Evolutionary conservation across 352 stramenopile genomes (phyloP).

Genomic region (Globisporangium abappressorium): DNA sequence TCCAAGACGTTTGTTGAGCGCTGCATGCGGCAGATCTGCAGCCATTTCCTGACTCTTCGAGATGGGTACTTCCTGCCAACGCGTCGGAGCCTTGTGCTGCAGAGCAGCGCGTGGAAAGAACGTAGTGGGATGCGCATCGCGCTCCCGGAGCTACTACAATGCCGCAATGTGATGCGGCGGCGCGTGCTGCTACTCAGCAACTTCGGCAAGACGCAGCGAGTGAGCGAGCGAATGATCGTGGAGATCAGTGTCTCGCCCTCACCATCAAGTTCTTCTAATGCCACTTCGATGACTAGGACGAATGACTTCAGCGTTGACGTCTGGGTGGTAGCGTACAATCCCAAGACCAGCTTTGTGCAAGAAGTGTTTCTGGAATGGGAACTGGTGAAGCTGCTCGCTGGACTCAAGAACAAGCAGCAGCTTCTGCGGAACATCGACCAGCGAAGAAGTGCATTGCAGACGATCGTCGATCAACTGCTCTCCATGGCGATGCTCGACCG

Average conservation of each 20-base stretch:
- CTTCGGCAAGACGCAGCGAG: constrained; percentile 5
- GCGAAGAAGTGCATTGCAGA: constrained; percentile 12
- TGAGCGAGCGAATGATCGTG: constrained; percentile 42
- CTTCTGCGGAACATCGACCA: neutral
- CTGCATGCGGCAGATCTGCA: constrained; percentile 38
- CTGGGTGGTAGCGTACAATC: constrained; percentile 66
- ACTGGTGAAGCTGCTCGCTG: constrained; percentile 52
- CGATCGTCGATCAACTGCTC: constrained; percentile 49
- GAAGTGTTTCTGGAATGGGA: constrained; percentile 73
- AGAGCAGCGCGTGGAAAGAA: constrained; percentile 30
- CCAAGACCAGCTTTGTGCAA: constrained; percentile 29
- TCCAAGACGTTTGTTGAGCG: constrained; percentile 24
- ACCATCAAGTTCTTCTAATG: neutral
- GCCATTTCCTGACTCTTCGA: constrained; percentile 36
- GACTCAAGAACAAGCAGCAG: constrained; percentile 13
- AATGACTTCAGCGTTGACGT: constrained; percentile 16
- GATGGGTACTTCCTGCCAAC: constrained; percentile 43
- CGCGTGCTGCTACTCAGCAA: constrained; percentile 35
- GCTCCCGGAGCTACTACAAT: constrained; percentile 43
- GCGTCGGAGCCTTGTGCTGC: constrained; percentile 46
- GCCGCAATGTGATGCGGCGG: constrained; percentile 39
- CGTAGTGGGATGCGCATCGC: constrained; percentile 28
- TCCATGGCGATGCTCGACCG: constrained; percentile 61
- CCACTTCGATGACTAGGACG: constrained; percentile 13
- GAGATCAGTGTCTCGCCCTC: constrained; percentile 38